A percentile compares a stretch with the other conserved stretches of the same genome.
Evolutionary conservation across 257 asterid genomes (phyloP).

Genomic region (Euphrasia confusa): DNA sequence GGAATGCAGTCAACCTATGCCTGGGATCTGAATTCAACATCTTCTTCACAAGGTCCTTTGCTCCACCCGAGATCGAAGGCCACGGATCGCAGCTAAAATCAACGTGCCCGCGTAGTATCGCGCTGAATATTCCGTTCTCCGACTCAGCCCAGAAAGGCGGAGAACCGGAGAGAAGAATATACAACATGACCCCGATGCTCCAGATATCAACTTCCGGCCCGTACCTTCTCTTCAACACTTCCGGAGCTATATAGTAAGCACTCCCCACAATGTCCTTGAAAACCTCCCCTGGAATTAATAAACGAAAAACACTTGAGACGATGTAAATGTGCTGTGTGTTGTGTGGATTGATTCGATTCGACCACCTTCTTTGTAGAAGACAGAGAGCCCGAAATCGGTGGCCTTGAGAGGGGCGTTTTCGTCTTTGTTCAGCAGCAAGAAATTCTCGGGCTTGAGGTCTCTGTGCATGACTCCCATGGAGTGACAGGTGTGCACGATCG

Average conservation of each 20-base stretch:
- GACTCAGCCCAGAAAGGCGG: constrained; percentile 80
- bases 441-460: constrained; percentile 66
- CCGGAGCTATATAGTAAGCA: constrained; percentile 65
- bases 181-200: constrained; percentile 64
- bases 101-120: constrained; percentile 45
- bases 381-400: constrained; percentile 65
- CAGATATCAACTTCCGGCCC: constrained; percentile 67
- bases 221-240: constrained; percentile 50
- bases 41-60: constrained; percentile 55
- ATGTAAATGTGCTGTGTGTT: too few relatives aligned
- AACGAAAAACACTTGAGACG: neutral
- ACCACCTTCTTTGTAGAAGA: constrained; percentile 53
- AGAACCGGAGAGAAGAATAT: constrained; percentile 61
- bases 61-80: constrained; percentile 57
- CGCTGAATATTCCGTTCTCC: constrained; percentile 57
- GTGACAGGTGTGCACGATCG: constrained; percentile 58
- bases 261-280: constrained; percentile 65
- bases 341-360: too few relatives aligned
- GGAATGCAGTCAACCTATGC: constrained; percentile 49
- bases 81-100: constrained; percentile 58
- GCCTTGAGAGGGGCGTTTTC: constrained; percentile 60
- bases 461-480: constrained; percentile 67
- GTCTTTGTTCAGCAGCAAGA: constrained; percentile 52
- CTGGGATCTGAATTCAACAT: constrained; percentile 57
- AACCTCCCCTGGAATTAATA: constrained; percentile 41